phyloP scores from a whole-genome alignment of 176 grass and related monocot species.

The Zizania latifolia region DNA sequence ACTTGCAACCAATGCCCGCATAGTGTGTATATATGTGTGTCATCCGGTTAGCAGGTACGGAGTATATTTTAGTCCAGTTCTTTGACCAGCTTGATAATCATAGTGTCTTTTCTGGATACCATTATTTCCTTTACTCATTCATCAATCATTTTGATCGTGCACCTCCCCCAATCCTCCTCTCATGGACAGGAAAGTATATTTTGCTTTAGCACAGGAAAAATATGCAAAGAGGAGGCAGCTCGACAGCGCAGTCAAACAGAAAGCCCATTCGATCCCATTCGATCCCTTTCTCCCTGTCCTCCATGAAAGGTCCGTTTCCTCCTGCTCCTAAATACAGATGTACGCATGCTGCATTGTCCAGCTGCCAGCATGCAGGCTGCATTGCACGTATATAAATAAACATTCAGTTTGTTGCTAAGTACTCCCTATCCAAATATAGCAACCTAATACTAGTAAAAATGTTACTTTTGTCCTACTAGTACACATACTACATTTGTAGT shows the following conservation, averaged over 20 bases:
- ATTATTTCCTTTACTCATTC: conserved; percentile 41
- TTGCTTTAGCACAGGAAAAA: conserved; percentile 19
- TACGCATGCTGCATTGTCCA: conserved; percentile 29
- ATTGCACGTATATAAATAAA: neutral
- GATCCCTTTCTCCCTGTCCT: conserved; percentile 1
- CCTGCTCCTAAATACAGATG: conserved; percentile 23
- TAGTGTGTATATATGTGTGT: too few relatives aligned
- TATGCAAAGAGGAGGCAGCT: conserved; percentile 17
- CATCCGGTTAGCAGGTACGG: too few relatives aligned
- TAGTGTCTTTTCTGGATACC: conserved; percentile 24
- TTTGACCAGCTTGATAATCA: conserved; percentile 37
- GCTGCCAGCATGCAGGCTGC: too few relatives aligned
- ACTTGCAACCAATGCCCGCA: too few relatives aligned
- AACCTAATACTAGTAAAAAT: too few relatives aligned
- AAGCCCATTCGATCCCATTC: conserved; percentile 49
- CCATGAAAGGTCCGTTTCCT: conserved; percentile 26
- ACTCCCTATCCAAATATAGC: too few relatives aligned
- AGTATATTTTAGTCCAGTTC: neutral
- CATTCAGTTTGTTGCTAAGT: too few relatives aligned
- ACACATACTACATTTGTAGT: too few relatives aligned
- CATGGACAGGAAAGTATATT: conserved; percentile 38
- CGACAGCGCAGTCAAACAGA: conserved; percentile 46
- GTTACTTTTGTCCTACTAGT: too few relatives aligned
- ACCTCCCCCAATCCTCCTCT: neutral
- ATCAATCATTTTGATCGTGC: conserved; percentile 44